Percentiles rank a stretch among this genome's conserved stretches.
phyloP scores from a whole-genome alignment of 2,329 filamentous ascomycete species.

The Penicillium olsonii region DNA sequence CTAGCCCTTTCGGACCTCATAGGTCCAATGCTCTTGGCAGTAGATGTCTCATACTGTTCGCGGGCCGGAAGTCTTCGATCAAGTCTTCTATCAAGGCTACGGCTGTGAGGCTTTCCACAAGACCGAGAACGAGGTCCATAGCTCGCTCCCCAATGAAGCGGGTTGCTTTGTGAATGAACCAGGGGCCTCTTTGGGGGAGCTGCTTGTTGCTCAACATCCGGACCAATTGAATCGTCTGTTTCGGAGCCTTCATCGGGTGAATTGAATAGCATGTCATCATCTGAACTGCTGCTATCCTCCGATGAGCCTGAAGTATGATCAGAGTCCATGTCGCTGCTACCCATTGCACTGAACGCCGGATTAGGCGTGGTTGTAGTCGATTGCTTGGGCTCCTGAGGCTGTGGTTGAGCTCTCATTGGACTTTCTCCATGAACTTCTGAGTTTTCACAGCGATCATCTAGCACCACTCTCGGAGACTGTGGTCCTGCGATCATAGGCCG shows the following conservation, averaged over 20 bases:
- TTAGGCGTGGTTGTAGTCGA: not conserved
- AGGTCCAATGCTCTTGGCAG: not conserved
- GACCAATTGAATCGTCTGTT: conserved; percentile 29
- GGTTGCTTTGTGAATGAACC: conserved; percentile 20
- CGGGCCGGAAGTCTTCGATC: conserved; percentile 1
- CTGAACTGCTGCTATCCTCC: conserved; percentile 28
- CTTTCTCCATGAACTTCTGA: not conserved
- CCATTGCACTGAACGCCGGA: not conserved
- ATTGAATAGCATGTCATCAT: conserved; percentile 32
- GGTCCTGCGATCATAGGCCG: not conserved
- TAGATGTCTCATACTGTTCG: conserved; percentile 8
- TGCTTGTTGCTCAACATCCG: conserved; percentile 18
- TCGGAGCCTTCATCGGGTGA: conserved; percentile 27
- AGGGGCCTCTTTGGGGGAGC: conserved; percentile 16
- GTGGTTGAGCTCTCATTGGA: not conserved
- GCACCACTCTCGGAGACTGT: not conserved
- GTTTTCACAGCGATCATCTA: not conserved
- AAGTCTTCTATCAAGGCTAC: conserved; percentile 10
- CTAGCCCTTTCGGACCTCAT: not conserved
- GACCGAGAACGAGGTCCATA: conserved; percentile 3
- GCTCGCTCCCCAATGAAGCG: conserved; percentile 12
- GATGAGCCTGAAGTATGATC: conserved; percentile 10
- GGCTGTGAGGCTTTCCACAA: conserved; percentile 4
- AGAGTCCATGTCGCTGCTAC: not conserved
- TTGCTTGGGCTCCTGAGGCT: not conserved